Evolutionary conservation across 129 eudicot species (phyloP).

Genomic region (Apium graveolens): DNA sequence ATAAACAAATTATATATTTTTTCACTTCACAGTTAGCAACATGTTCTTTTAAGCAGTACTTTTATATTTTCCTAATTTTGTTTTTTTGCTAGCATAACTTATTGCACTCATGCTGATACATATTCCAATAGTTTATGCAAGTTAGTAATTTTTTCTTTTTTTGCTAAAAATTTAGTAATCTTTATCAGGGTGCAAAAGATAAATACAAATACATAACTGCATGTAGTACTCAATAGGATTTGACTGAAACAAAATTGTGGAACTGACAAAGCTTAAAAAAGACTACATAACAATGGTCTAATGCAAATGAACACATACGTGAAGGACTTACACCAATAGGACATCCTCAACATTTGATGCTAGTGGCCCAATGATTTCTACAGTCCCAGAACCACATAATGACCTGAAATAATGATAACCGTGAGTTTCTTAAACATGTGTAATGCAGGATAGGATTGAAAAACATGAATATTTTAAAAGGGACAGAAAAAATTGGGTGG

Average conservation of each 20-base stretch:
- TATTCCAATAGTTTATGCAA: neutral
- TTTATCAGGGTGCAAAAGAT: neutral
- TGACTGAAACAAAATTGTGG: neutral
- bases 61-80: neutral
- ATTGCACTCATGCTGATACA: neutral
- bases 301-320: neutral
- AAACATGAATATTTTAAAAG: neutral
- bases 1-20: neutral
- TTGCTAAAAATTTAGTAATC: neutral
- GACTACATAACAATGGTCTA: too few species aligned
- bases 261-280: neutral
- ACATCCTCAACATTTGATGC: conserved; percentile 85
- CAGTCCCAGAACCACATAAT: conserved; percentile 75
- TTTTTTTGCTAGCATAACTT: neutral
- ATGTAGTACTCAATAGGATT: neutral
- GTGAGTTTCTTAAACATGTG: neutral
- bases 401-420: conserved; percentile 39
- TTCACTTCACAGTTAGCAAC: neutral
- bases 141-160: neutral
- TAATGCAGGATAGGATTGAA: neutral
- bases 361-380: conserved; percentile 79
- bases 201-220: neutral
- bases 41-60: neutral
- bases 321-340: conserved; percentile 64
- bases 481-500: too few species aligned